phyloP scores from a whole-genome alignment of 495 filamentous ascomycete genomes.

The Trichoderma virens region DNA sequence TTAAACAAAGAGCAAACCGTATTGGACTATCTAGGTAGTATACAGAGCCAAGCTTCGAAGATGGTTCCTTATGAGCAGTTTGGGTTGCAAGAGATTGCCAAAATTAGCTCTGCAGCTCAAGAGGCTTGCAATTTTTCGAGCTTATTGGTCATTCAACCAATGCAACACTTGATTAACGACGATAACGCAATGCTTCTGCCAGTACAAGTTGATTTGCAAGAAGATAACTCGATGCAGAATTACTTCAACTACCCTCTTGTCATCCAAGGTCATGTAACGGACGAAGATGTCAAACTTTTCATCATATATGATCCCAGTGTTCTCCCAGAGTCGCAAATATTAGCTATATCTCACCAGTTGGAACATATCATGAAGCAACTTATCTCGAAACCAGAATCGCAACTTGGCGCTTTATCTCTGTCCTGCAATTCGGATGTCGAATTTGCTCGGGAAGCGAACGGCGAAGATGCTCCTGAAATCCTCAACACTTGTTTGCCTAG shows the following conservation, averaged over 20 bases:
- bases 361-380: not conserved
- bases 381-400: not conserved
- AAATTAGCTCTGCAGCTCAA: slow-evolving; percentile 1
- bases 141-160: not conserved
- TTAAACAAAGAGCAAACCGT: slow-evolving; percentile 12
- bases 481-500: slow-evolving; percentile 22
- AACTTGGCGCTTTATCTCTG: not conserved
- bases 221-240: slow-evolving; percentile 14
- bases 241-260: slow-evolving; percentile 6
- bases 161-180: not conserved
- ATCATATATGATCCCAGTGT: not conserved
- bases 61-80: slow-evolving; percentile 38
- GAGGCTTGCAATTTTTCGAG: not conserved
- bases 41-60: slow-evolving; percentile 28
- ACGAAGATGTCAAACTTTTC: not conserved
- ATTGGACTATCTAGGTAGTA: slow-evolving; percentile 12
- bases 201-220: not conserved
- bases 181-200: not conserved
- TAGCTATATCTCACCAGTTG: not conserved
- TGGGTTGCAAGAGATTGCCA: slow-evolving; percentile 34
- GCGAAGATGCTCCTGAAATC: not conserved
- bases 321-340: not conserved
- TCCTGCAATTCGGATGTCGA: not conserved
- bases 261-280: not conserved
- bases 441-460: not conserved